Conservation (phyloP, 352 stramenopile genomes). For the Pythium grandisporangium region DNA sequence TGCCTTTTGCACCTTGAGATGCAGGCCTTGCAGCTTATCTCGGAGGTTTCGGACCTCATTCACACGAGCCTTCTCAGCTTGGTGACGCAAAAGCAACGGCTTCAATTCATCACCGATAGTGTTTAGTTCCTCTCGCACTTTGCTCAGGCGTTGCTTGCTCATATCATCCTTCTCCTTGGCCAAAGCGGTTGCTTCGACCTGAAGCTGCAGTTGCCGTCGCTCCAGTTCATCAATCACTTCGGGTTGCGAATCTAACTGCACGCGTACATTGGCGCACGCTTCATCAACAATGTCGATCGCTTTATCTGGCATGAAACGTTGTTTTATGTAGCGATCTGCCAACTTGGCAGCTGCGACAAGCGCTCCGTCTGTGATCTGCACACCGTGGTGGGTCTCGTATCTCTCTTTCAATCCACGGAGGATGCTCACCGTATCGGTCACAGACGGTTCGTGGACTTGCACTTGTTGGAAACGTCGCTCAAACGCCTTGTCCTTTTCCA, state of each 20-base stretch:
- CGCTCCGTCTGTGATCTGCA: constrained; percentile 91
- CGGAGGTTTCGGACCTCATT: constrained; percentile 91
- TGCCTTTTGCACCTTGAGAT: constrained; percentile 91
- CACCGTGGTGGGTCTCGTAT: constrained; percentile 97
- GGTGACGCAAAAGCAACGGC: constrained; percentile 86
- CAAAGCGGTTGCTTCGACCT: constrained; percentile 93
- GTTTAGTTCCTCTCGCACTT: constrained; percentile 89
- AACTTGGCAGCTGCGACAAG: constrained; percentile 93
- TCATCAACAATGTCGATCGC: constrained; percentile 95
- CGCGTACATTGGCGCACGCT: constrained; percentile 83
- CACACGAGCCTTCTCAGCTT: constrained; percentile 87
- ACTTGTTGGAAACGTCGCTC: constrained; percentile 98
- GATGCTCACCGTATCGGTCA: constrained; percentile 95
- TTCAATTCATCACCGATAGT: constrained; percentile 88
- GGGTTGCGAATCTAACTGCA: constrained; percentile 92
- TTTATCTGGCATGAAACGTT: constrained; percentile 91
- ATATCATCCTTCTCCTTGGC: constrained; percentile 91
- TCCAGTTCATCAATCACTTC: constrained; percentile 96
- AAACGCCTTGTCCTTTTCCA: constrained; percentile 98
- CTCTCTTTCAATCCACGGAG: constrained; percentile 91
- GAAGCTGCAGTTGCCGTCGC: constrained; percentile 89
- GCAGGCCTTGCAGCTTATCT: constrained; percentile 89
- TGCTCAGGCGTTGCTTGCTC: constrained; percentile 86
- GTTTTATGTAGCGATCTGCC: constrained; percentile 89
- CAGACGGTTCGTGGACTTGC: constrained; percentile 89